Evolutionary conservation across 345 rosid species (phyloP).

Genomic region (Eucalyptus globulus): DNA sequence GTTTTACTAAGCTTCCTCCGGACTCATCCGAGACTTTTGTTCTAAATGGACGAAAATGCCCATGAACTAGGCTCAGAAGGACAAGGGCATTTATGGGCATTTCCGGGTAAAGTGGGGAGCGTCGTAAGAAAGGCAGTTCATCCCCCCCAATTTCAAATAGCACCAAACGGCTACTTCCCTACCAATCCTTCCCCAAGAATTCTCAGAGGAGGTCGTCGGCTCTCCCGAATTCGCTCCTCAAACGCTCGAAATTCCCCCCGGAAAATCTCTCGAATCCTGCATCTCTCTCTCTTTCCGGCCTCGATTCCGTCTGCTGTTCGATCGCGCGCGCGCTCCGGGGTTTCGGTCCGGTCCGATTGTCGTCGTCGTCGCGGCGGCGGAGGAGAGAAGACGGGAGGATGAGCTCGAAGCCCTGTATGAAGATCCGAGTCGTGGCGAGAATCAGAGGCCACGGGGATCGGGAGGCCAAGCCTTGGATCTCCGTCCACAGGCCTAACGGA

Average conservation of each 20-base stretch:
- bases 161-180: constrained; percentile 6
- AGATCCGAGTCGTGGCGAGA: constrained; percentile 55
- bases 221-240: not conserved
- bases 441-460: constrained; percentile 23
- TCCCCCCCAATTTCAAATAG: not conserved
- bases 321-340: not conserved
- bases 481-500: constrained; percentile 29
- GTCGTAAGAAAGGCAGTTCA: not conserved
- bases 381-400: not conserved
- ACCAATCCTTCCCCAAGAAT: not conserved
- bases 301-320: not conserved
- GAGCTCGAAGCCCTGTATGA: not conserved
- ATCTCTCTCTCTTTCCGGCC: not conserved
- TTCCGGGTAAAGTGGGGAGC: not conserved
- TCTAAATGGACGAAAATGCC: not conserved
- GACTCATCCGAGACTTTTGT: not conserved
- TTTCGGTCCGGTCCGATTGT: not conserved
- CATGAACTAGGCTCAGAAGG: not conserved
- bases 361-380: not conserved
- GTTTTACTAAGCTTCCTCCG: not conserved
- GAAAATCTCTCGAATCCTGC: not conserved
- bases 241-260: not conserved
- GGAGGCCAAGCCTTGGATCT: constrained; percentile 10
- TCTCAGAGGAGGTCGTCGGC: not conserved
- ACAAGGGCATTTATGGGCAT: not conserved